phyloP scores from a whole-genome alignment of 2,329 filamentous ascomycete genomes.

The Drechslera avenae region DNA sequence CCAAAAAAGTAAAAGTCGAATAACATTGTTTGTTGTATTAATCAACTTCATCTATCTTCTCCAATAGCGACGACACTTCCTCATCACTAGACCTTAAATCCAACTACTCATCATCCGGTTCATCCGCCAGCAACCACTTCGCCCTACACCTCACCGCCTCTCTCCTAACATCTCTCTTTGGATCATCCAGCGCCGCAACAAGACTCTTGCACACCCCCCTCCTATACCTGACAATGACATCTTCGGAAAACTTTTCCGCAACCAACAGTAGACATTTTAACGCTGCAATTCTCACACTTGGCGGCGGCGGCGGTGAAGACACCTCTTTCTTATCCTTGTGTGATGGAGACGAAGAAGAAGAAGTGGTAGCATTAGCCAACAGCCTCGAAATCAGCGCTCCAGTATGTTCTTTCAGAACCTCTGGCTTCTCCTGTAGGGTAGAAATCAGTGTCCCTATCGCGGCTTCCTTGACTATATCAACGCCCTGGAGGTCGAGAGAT shows the following conservation, averaged over 20 bases:
- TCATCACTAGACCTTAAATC: not conserved
- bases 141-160: slow-evolving; percentile 66
- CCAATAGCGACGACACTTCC: not conserved
- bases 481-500: slow-evolving; percentile 61
- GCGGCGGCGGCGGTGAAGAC: slow-evolving; percentile 26
- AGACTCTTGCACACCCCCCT: slow-evolving; percentile 62
- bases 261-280: slow-evolving; percentile 56
- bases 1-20: not conserved
- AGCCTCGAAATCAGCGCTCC: slow-evolving; percentile 63
- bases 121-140: slow-evolving; percentile 66
- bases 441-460: slow-evolving; percentile 64
- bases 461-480: slow-evolving; percentile 62
- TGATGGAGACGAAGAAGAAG: too few species aligned
- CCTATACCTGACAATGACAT: slow-evolving; percentile 62
- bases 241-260: slow-evolving; percentile 54
- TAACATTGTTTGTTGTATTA: too few species aligned
- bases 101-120: slow-evolving; percentile 57
- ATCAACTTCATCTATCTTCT: too few species aligned
- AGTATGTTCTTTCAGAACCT: slow-evolving; percentile 60
- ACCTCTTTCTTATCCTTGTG: slow-evolving; percentile 10
- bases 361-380: slow-evolving; percentile 51
- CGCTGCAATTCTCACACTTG: slow-evolving; percentile 55
- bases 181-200: slow-evolving; percentile 63
- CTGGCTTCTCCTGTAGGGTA: slow-evolving; percentile 63
- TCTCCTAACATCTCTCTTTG: slow-evolving; percentile 65